These are phyloP conservation scores for Neophaeococcomyces mojaviensis DNA, from an alignment of 2,329 filamentous ascomycete genomes.

Conservation along the genomic window DNA sequence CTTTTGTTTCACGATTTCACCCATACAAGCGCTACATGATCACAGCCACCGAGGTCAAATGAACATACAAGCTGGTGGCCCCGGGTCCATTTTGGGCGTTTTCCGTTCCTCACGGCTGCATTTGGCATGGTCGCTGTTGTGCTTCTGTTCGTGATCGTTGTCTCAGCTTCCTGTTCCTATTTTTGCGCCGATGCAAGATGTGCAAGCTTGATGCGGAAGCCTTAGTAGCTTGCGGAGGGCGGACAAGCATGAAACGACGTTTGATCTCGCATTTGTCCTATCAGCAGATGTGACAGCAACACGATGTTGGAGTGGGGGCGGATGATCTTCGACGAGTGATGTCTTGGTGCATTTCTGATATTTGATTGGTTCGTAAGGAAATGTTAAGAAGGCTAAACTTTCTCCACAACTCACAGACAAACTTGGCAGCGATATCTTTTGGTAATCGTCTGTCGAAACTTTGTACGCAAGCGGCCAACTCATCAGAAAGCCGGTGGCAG, in stretches of 20 bases:
- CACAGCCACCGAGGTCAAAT: neutral
- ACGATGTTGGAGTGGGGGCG: constrained; percentile 1
- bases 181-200: neutral
- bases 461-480: no score
- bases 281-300: neutral
- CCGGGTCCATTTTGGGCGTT: no score
- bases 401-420: no score
- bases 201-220: neutral
- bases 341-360: neutral
- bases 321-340: neutral
- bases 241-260: neutral
- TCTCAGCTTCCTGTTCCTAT: neutral
- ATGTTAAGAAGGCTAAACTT: neutral
- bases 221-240: neutral
- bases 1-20: neutral
- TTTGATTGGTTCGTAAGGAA: constrained; percentile 1
- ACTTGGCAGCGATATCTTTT: no score
- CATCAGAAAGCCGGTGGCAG: no score
- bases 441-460: no score
- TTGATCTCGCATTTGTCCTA: constrained; percentile 3
- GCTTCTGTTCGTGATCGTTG: neutral
- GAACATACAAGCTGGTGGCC: neutral
- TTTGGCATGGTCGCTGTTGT: neutral
- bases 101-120: neutral
- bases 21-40: neutral